A percentile compares a stretch with the other conserved stretches of the same genome.
These are phyloP conservation scores for Fragilaria crotonensis DNA, from an alignment of 108 stramenopile genomes.

Conservation along the genomic window DNA sequence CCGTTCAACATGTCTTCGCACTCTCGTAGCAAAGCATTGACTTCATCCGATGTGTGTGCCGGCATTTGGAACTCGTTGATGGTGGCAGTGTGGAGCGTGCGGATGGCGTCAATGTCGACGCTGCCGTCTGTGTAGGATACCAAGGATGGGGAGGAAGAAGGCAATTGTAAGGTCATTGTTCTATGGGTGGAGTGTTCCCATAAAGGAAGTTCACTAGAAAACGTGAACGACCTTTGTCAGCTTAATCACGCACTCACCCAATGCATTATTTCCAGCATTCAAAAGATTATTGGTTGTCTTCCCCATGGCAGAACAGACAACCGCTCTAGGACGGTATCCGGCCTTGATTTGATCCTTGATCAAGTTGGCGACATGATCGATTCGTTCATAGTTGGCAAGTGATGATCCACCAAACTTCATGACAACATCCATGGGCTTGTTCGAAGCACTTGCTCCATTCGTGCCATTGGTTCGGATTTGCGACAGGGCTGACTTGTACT, in stretches of 20 bases:
- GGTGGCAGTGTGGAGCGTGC: conserved; percentile 76
- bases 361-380: conserved; percentile 84
- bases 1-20: conserved; percentile 91
- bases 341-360: conserved; percentile 78
- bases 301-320: conserved; percentile 97
- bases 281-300: conserved; percentile 93
- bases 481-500: not conserved
- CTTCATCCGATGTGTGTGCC: conserved; percentile 40
- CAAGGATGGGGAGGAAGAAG: not conserved
- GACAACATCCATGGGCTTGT: conserved; percentile 42
- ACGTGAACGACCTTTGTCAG: conserved; percentile 3
- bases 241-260: conserved; percentile 46
- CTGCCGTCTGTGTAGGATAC: conserved; percentile 51
- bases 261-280: conserved; percentile 86
- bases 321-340: conserved; percentile 55
- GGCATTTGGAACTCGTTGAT: conserved; percentile 69
- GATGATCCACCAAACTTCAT: conserved; percentile 96
- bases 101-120: conserved; percentile 83
- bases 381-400: conserved; percentile 78
- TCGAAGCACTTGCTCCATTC: not conserved
- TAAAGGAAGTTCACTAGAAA: not conserved
- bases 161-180: not conserved
- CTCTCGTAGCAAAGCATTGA: conserved; percentile 70
- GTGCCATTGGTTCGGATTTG: not conserved
- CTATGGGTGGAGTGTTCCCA: not conserved